Conservation (phyloP, 352 stramenopile genomes). For the Aphanomyces invadans region DNA sequence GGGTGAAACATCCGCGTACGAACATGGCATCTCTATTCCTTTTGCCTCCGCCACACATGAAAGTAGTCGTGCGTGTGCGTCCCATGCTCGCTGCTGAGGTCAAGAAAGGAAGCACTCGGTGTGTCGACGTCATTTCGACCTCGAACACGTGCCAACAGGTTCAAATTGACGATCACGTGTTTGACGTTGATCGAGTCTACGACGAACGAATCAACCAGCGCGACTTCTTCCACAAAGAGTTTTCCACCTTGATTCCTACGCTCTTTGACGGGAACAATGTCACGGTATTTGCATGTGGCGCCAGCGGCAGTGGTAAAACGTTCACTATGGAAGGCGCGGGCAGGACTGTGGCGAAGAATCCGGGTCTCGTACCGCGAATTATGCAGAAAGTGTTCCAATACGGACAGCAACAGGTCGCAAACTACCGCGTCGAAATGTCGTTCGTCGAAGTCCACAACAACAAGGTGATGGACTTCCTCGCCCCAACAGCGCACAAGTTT, state of each 20-base stretch:
- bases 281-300: neutral
- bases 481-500: neutral
- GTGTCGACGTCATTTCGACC: neutral
- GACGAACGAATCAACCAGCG: constrained; percentile 7
- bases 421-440: constrained; percentile 1
- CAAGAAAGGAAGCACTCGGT: neutral
- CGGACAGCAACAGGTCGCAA: constrained; percentile 1
- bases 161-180: constrained; percentile 5
- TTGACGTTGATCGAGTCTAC: constrained; percentile 1
- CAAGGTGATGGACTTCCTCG: neutral
- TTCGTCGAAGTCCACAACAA: neutral
- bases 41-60: constrained; percentile 5
- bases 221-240: constrained; percentile 4
- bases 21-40: constrained; percentile 2
- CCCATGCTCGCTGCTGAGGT: neutral
- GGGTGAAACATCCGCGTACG: neutral
- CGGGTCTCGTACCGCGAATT: constrained; percentile 29
- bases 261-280: constrained; percentile 6
- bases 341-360: constrained; percentile 23
- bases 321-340: constrained; percentile 31
- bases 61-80: neutral
- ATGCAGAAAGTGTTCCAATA: constrained; percentile 28
- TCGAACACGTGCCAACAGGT: neutral
- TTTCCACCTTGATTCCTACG: neutral
- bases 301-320: constrained; percentile 30